phyloP scores from a whole-genome alignment of 257 asterid species.

The Voacanga thouarsii region DNA sequence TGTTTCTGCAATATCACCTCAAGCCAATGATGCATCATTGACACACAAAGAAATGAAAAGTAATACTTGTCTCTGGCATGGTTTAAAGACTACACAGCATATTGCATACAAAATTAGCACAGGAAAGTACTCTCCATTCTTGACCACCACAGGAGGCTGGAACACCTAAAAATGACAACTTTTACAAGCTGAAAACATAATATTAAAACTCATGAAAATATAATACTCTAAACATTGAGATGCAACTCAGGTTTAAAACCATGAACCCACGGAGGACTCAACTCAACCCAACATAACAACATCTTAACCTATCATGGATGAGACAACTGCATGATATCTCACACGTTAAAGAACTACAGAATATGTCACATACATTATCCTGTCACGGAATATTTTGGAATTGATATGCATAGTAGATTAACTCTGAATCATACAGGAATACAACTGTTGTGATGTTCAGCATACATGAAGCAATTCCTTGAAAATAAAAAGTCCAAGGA shows the following conservation, averaged over 20 bases:
- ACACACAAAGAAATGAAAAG: neutral
- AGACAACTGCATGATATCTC: neutral
- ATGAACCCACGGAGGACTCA: neutral
- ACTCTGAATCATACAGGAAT: neutral
- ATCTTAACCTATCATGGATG: neutral
- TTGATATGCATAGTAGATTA: neutral
- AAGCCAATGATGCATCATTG: neutral
- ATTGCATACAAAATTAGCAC: neutral
- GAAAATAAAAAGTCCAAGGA: conserved; percentile 4
- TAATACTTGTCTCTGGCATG: neutral
- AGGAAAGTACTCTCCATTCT: neutral
- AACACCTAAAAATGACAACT: neutral
- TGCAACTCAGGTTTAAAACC: neutral
- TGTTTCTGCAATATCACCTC: neutral
- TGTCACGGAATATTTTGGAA: neutral
- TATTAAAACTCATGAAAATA: neutral
- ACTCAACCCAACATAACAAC: neutral
- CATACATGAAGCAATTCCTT: neutral
- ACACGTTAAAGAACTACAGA: neutral
- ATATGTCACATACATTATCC: neutral
- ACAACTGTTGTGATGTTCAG: neutral
- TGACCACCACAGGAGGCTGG: neutral
- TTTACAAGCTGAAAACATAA: neutral
- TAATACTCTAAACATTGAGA: neutral
- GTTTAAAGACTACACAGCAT: neutral